phyloP scores from a whole-genome alignment of 345 rosid species.

The Dovyalis caffra region DNA sequence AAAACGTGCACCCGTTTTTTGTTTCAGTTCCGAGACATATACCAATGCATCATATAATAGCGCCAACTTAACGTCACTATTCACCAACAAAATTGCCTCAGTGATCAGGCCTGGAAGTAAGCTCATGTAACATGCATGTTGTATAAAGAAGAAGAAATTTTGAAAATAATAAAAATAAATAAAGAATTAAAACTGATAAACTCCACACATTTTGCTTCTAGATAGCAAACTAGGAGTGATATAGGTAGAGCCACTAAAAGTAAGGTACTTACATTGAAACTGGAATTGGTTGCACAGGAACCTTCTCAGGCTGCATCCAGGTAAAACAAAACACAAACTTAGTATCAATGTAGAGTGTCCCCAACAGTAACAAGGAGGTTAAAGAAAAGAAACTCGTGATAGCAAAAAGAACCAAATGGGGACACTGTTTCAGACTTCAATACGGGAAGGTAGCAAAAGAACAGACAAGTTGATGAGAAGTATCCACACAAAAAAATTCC shows the following conservation, averaged over 20 bases:
- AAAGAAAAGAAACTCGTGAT: not conserved
- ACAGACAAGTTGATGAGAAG: not conserved
- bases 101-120: not conserved
- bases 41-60: too few relatives aligned
- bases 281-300: constrained; percentile 66
- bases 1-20: too few relatives aligned
- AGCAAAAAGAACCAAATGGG: not conserved
- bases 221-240: not conserved
- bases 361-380: not conserved
- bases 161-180: too few relatives aligned
- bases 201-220: not conserved
- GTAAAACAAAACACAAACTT: constrained; percentile 20
- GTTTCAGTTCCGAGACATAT: too few relatives aligned
- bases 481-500: not conserved
- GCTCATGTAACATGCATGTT: not conserved
- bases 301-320: constrained; percentile 66
- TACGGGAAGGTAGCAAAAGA: not conserved
- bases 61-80: too few relatives aligned
- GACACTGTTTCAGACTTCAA: not conserved
- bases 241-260: not conserved
- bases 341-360: constrained; percentile 11
- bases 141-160: not conserved
- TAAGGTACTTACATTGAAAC: constrained; percentile 71
- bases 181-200: too few relatives aligned
- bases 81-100: not conserved